Conservation (phyloP, 2,329 filamentous ascomycete species). For the Neoscytalidium dimidiatum region DNA sequence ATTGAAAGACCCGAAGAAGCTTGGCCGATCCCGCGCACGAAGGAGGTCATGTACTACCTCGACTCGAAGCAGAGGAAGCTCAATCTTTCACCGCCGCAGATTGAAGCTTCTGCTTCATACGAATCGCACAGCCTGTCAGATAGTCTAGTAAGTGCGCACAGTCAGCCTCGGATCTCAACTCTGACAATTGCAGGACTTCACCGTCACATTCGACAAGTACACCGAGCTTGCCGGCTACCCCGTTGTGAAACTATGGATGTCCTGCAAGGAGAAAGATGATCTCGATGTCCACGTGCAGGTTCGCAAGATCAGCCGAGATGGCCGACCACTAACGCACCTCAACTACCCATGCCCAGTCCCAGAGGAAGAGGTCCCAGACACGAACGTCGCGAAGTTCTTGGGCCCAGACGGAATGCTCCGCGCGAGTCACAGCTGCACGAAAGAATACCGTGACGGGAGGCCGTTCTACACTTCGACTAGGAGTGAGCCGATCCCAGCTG, state of each 20-base stretch:
- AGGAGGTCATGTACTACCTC: conserved; percentile 24
- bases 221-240: conserved; percentile 19
- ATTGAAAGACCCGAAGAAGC: conserved; percentile 1
- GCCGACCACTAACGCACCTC: background rate
- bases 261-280: background rate
- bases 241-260: conserved; percentile 18
- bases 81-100: background rate
- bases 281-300: conserved; percentile 24
- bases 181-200: conserved; percentile 31
- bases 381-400: conserved; percentile 22
- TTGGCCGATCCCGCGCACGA: conserved; percentile 23
- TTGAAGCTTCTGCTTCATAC: background rate
- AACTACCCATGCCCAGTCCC: conserved; percentile 19
- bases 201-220: conserved; percentile 36
- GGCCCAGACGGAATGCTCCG: conserved; percentile 24
- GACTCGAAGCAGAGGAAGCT: background rate
- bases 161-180: background rate
- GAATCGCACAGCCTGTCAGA: background rate
- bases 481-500: conserved; percentile 44
- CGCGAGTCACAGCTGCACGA: conserved; percentile 20
- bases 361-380: conserved; percentile 16
- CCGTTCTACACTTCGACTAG: conserved; percentile 31
- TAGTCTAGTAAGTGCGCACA: background rate
- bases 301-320: conserved; percentile 21
- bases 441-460: background rate